Conservation (phyloP, 768 basidiomycete genomes). For the Tylopilus subfusipes region DNA sequence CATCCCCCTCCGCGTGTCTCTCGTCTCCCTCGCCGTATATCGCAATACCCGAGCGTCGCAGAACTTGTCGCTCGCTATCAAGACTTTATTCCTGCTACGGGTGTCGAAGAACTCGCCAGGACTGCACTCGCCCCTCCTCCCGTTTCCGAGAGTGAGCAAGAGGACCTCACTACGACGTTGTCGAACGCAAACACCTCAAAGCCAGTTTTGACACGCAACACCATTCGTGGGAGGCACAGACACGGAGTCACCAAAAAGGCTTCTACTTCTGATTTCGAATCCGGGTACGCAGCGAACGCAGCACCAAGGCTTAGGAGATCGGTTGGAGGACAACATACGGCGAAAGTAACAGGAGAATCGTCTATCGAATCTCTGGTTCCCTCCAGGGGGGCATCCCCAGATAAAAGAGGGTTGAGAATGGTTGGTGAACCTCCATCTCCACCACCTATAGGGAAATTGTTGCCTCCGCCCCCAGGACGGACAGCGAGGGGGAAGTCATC, state of each 20-base stretch:
- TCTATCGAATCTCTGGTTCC: slow-evolving; percentile 53
- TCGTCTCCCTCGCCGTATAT: slow-evolving; percentile 58
- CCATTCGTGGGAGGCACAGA: slow-evolving; percentile 46
- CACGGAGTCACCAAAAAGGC: slow-evolving; percentile 48
- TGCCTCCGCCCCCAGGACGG: slow-evolving; percentile 31
- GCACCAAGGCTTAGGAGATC: slow-evolving; percentile 70
- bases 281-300: slow-evolving; percentile 89
- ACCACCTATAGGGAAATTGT: slow-evolving; percentile 18
- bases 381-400: slow-evolving; percentile 69
- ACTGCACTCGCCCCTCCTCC: slow-evolving; percentile 61
- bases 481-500: slow-evolving; percentile 37
- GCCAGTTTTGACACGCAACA: slow-evolving; percentile 32
- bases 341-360: slow-evolving; percentile 45
- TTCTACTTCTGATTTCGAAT: slow-evolving; percentile 83
- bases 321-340: slow-evolving; percentile 41
- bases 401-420: slow-evolving; percentile 50
- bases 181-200: slow-evolving; percentile 18
- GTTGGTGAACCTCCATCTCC: slow-evolving; percentile 36
- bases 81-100: slow-evolving; percentile 68
- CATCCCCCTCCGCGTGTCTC: slow-evolving; percentile 41
- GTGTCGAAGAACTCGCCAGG: slow-evolving; percentile 67
- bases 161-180: slow-evolving; percentile 38
- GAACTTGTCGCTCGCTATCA: slow-evolving; percentile 83
- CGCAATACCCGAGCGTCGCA: slow-evolving; percentile 66
- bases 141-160: slow-evolving; percentile 82